phyloP scores from a whole-genome alignment of 2,329 filamentous ascomycete genomes.

The Berkeleyomyces rouxiae region DNA sequence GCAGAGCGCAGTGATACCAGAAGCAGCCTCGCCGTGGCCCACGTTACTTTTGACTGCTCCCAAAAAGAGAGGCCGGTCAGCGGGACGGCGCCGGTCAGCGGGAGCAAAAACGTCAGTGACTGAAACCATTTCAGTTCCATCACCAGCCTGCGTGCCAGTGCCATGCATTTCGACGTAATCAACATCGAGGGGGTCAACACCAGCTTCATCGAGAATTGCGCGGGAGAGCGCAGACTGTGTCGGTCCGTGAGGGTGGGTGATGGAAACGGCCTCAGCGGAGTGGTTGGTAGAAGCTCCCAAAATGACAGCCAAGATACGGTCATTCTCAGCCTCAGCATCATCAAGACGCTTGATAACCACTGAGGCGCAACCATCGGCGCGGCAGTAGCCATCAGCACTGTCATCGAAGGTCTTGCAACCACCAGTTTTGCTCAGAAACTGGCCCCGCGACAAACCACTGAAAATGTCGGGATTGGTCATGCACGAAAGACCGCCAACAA shows the following conservation, averaged over 20 bases:
- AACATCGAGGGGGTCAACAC: conserved; percentile 59
- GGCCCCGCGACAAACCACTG: conserved; percentile 55
- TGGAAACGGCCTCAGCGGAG: conserved; percentile 64
- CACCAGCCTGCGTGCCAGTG: conserved; percentile 73
- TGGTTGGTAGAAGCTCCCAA: conserved; percentile 64
- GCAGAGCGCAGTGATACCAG: conserved; percentile 43
- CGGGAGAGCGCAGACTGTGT: conserved; percentile 58
- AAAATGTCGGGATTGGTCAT: conserved; percentile 72
- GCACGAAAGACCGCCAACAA: conserved; percentile 63
- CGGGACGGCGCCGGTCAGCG: conserved; percentile 27
- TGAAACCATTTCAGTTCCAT: conserved; percentile 66
- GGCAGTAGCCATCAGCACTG: conserved; percentile 66
- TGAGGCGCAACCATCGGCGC: conserved; percentile 58
- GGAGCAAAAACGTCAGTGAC: conserved; percentile 43
- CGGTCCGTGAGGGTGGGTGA: conserved; percentile 66
- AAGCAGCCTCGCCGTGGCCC: conserved; percentile 45
- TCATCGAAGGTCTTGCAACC: conserved; percentile 71
- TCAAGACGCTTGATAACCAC: conserved; percentile 66
- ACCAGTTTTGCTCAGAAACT: conserved; percentile 62
- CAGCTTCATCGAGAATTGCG: conserved; percentile 52
- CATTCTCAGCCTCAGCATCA: conserved; percentile 60
- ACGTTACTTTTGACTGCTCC: conserved; percentile 50
- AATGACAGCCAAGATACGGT: conserved; percentile 62
- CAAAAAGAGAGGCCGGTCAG: conserved; percentile 38
- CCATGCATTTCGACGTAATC: conserved; percentile 83